These are phyloP conservation scores for Stemphylium vesicarium DNA, from an alignment of 2,329 filamentous ascomycete species.

Conservation along the genomic window DNA sequence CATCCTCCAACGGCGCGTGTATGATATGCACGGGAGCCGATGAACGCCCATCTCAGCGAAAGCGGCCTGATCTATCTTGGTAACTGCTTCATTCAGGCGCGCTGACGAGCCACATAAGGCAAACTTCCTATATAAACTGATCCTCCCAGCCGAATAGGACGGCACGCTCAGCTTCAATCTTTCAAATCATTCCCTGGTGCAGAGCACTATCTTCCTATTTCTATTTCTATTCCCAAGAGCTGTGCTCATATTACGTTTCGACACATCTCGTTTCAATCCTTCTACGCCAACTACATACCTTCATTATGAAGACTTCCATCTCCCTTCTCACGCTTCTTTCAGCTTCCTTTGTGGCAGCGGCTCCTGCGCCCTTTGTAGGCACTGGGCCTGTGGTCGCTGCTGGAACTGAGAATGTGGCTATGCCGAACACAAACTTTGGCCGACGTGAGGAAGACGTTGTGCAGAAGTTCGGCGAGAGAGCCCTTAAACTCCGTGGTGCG, in stretches of 20 bases:
- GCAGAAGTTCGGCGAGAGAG: slow-evolving; percentile 34
- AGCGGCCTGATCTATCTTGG: slow-evolving; percentile 20
- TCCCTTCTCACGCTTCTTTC: slow-evolving; percentile 46
- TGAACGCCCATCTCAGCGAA: slow-evolving; percentile 25
- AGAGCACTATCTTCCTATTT: slow-evolving; percentile 38
- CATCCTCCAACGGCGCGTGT: slow-evolving; percentile 45
- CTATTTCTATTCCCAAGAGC: slow-evolving; percentile 41
- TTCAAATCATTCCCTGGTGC: slow-evolving; percentile 37
- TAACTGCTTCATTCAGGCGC: slow-evolving; percentile 17
- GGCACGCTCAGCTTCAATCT: slow-evolving; percentile 25
- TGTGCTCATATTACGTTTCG: slow-evolving; percentile 43
- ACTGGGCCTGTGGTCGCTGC: slow-evolving; percentile 34
- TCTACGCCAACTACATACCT: slow-evolving; percentile 10
- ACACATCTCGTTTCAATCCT: slow-evolving; percentile 32
- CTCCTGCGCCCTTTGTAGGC: slow-evolving; percentile 39
- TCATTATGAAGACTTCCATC: slow-evolving; percentile 45
- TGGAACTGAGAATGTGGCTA: slow-evolving; percentile 29
- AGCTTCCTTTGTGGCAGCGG: slow-evolving; percentile 40
- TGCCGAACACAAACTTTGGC: slow-evolving; percentile 30
- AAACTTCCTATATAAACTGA: slow-evolving; percentile 32
- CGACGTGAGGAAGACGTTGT: slow-evolving; percentile 27
- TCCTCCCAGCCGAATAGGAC: slow-evolving; percentile 14
- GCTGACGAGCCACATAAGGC: slow-evolving; percentile 5
- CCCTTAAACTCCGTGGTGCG: slow-evolving; percentile 36
- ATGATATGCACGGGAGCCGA: slow-evolving; percentile 39